phyloP scores from a whole-genome alignment of 1,284 basidiomycete genomes.

The Microbotryomycetes sp. region DNA sequence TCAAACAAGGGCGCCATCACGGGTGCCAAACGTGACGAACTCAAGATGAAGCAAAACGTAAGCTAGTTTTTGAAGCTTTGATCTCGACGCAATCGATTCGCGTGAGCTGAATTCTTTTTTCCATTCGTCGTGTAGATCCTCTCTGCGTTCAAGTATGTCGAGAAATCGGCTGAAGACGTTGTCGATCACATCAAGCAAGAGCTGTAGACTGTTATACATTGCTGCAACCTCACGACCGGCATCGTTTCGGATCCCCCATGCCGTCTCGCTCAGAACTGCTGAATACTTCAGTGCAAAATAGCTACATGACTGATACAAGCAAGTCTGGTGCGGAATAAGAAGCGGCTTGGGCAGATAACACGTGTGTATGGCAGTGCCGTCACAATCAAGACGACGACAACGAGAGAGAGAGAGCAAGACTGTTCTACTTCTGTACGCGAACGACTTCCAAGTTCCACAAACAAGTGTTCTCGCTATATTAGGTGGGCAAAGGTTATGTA shows the following conservation, averaged over 20 bases:
- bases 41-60: slow-evolving; percentile 78
- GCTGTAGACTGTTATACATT: slow-evolving; percentile 22
- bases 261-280: too few relatives aligned
- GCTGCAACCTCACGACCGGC: not conserved
- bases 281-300: too few relatives aligned
- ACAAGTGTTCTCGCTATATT: too few relatives aligned
- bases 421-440: too few relatives aligned
- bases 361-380: too few relatives aligned
- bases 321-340: too few relatives aligned
- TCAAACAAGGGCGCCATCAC: slow-evolving; percentile 54
- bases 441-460: too few relatives aligned
- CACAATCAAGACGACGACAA: too few relatives aligned
- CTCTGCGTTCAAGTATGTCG: slow-evolving; percentile 29
- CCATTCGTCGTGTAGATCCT: slow-evolving; percentile 11
- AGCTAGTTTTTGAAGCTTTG: not conserved
- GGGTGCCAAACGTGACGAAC: slow-evolving; percentile 78
- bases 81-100: slow-evolving; percentile 47
- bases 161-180: slow-evolving; percentile 15
- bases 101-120: slow-evolving; percentile 17
- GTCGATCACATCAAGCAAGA: slow-evolving; percentile 35
- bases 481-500: too few relatives aligned
- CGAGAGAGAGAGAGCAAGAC: too few relatives aligned
- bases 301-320: too few relatives aligned
- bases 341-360: too few relatives aligned
- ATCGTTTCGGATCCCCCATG: not conserved